Percentiles rank a stretch among this genome's conserved stretches.
Conservation (phyloP, 257 asterid genomes). For the Thymus mandschuricus region DNA sequence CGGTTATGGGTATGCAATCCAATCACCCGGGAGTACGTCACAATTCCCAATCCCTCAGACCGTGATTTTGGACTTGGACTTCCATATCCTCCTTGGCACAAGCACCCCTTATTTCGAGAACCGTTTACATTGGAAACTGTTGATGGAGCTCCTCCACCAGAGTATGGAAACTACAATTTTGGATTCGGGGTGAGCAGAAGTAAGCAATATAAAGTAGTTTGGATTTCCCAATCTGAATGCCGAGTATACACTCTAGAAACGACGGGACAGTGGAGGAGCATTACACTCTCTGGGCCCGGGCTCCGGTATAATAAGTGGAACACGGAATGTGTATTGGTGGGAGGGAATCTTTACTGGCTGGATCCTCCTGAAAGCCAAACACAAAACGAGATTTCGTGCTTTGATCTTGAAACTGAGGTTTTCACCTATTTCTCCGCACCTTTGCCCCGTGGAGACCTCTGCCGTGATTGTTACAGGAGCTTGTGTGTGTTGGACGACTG, state of each 20-base stretch:
- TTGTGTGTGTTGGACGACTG: background rate
- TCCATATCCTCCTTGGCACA: background rate
- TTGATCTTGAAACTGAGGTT: background rate
- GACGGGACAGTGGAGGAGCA: background rate
- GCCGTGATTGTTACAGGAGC: background rate
- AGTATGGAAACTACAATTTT: background rate
- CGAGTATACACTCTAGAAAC: background rate
- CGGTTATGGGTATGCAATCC: constrained; percentile 1
- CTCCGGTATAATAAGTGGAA: background rate
- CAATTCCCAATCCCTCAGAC: background rate
- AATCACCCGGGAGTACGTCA: background rate
- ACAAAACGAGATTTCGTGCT: background rate
- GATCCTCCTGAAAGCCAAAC: background rate
- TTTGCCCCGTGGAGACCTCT: background rate
- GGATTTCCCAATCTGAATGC: background rate
- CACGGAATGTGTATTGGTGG: background rate
- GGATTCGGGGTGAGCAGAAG: background rate
- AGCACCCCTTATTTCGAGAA: background rate
- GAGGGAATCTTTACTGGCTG: background rate
- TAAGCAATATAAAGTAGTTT: background rate
- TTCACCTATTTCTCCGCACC: background rate
- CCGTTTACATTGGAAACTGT: background rate
- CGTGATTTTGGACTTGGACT: background rate
- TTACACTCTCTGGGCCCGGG: background rate
- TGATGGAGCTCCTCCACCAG: background rate